phyloP scores from a whole-genome alignment of 495 filamentous ascomycete species.

The Penicillium argentinense region DNA sequence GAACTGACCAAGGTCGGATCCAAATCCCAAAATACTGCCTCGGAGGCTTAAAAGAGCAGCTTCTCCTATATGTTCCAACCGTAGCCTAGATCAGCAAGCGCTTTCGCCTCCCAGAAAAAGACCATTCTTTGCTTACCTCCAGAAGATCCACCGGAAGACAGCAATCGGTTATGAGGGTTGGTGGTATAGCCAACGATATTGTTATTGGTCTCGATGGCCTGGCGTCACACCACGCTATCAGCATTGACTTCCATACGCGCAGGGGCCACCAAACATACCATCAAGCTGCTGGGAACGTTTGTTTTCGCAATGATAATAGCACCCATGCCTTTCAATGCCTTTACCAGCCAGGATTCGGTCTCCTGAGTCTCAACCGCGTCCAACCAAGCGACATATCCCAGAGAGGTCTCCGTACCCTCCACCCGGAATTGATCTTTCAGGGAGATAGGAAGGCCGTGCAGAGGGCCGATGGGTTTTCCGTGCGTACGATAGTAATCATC shows the following conservation, averaged over 20 bases:
- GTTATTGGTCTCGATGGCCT: conserved; percentile 43
- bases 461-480: conserved; percentile 7
- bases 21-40: conserved; percentile 37
- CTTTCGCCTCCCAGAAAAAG: too few species aligned
- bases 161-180: conserved; percentile 36
- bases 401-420: conserved; percentile 45
- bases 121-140: too few species aligned
- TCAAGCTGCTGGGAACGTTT: conserved; percentile 40
- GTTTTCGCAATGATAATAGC: conserved; percentile 46
- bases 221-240: too few species aligned
- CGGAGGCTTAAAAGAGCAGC: conserved; percentile 37
- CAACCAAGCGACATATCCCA: conserved; percentile 31
- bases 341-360: not conserved
- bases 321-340: conserved; percentile 15
- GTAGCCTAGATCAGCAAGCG: too few species aligned
- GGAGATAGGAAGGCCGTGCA: conserved; percentile 26
- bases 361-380: conserved; percentile 14
- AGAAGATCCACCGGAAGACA: conserved; percentile 42
- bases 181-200: conserved; percentile 41
- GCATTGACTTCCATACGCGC: too few species aligned
- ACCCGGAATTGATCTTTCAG: conserved; percentile 20
- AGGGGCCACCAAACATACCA: too few species aligned
- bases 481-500: conserved; percentile 13
- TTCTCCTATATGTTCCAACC: too few species aligned
- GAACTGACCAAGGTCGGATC: conserved; percentile 35